phyloP scores from a whole-genome alignment of 768 basidiomycete species.

The Cyathus striatus region DNA sequence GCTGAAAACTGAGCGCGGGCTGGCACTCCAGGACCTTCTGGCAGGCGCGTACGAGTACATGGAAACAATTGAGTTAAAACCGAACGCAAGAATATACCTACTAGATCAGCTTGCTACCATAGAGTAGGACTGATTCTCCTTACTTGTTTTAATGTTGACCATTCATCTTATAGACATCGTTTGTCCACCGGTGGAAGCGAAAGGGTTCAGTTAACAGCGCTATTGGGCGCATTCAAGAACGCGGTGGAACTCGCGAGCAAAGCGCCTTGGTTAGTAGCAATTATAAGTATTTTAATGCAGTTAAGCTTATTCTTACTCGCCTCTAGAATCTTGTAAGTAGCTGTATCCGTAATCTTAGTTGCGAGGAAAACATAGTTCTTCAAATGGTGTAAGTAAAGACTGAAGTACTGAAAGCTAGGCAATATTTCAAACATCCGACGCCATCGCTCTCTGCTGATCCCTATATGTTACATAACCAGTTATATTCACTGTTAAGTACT shows the following conservation, averaged over 20 bases:
- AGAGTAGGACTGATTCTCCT: conserved; percentile 57
- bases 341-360: no score
- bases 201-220: conserved; percentile 88
- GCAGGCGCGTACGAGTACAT: conserved; percentile 89
- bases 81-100: conserved; percentile 84
- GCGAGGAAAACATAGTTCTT: no score
- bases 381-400: no score
- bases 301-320: no score
- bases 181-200: conserved; percentile 90
- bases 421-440: no score
- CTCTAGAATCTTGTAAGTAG: no score
- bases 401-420: no score
- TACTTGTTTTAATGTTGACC: not conserved
- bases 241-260: conserved; percentile 74
- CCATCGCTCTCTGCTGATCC: no score
- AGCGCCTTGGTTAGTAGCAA: no score
- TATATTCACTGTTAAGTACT: no score
- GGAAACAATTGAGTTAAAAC: conserved; percentile 80
- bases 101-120: conserved; percentile 92
- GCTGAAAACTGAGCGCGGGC: conserved; percentile 86
- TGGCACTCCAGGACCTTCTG: conserved; percentile 93
- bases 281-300: no score
- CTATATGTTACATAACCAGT: no score
- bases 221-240: conserved; percentile 91
- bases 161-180: conserved; percentile 57